Evolutionary conservation across 2,329 filamentous ascomycete genomes (phyloP).

Genomic region (Saccharata proteae): DNA sequence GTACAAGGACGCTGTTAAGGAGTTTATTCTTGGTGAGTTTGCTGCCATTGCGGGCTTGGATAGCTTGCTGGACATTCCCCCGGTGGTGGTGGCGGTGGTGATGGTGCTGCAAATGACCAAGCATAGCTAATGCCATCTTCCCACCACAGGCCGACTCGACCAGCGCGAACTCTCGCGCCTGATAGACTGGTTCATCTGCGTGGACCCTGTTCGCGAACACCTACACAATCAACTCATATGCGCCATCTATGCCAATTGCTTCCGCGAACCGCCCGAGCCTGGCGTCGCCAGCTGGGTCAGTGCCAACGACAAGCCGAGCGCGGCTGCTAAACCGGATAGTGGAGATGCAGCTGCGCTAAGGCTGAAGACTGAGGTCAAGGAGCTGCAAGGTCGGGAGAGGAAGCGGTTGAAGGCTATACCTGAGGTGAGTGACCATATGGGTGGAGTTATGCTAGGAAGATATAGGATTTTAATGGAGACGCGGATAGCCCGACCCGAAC

Average conservation of each 20-base stretch:
- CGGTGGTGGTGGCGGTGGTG: not conserved
- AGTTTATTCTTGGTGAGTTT: constrained; percentile 44
- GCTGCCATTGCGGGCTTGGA: not conserved
- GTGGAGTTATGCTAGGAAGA: constrained; percentile 12
- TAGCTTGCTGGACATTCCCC: not conserved
- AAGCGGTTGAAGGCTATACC: constrained; percentile 44
- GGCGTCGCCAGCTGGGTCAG: constrained; percentile 54
- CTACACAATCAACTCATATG: constrained; percentile 51
- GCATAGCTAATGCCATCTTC: constrained; percentile 6
- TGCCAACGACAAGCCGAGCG: constrained; percentile 59
- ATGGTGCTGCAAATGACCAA: not conserved
- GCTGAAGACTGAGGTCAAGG: constrained; percentile 53
- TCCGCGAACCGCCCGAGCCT: constrained; percentile 48
- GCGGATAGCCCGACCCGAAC: too few species aligned
- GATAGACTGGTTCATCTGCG: constrained; percentile 43
- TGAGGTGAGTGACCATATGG: constrained; percentile 26
- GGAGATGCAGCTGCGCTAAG: constrained; percentile 52
- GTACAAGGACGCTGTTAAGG: constrained; percentile 46
- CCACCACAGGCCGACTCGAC: constrained; percentile 41
- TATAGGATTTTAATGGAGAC: too few species aligned
- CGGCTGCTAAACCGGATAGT: constrained; percentile 50
- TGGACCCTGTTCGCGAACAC: constrained; percentile 40
- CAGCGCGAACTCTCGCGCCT: constrained; percentile 47
- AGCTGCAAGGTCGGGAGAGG: constrained; percentile 46
- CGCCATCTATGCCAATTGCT: constrained; percentile 46